Evolutionary conservation across 1,284 basidiomycete genomes (phyloP), one percentile per base, ranked within the genome.

Genomic region (Ganoderma leucocontextum): DNA sequence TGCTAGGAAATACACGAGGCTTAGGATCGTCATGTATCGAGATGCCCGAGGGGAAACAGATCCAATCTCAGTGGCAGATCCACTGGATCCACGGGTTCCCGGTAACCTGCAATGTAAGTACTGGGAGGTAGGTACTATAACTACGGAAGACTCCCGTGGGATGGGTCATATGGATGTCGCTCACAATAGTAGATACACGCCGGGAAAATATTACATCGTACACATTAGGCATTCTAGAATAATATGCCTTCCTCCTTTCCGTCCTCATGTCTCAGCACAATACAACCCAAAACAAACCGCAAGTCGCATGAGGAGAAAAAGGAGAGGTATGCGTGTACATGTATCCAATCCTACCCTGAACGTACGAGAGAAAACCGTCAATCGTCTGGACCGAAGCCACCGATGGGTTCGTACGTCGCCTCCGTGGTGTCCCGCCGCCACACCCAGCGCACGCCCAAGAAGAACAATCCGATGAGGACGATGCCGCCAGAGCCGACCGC

Each of bases 321-420:
- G 22, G 58, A 29, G 10, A 25, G 38, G 58, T 25, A 39, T 29
- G 38, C 8, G 17, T 58, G 9, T 15, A 19, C 12, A 10, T 60
- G 38, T 60, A 41, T 41, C 38, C 38, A 60, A 60, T 41, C 38
- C 22, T 25, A 22, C 36, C 29, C 29, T 55, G 12, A 42, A 33
- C 7, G 22, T 13, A 13, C 12, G 13, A 44, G 33, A 9, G 29
- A 13, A 52, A 52, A 38, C 59, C 65, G 62, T 59, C 47, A 42
- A 68, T 88, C 88, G 61, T 89, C 87, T 60, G 86, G 83, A 53
- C 86, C 88, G 78, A 94, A 95, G 35, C 93, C 93, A 63, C 93
- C 93, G 52, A 92, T 80, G 57, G 94, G 94, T 78, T 95, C 94
- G 78, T 94, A 95, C 52, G 92, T 95, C 49, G 92, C 91, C 79